Evolutionary conservation across 2,329 filamentous ascomycete species (phyloP).

Genomic region (Ophiostoma tasmaniense): DNA sequence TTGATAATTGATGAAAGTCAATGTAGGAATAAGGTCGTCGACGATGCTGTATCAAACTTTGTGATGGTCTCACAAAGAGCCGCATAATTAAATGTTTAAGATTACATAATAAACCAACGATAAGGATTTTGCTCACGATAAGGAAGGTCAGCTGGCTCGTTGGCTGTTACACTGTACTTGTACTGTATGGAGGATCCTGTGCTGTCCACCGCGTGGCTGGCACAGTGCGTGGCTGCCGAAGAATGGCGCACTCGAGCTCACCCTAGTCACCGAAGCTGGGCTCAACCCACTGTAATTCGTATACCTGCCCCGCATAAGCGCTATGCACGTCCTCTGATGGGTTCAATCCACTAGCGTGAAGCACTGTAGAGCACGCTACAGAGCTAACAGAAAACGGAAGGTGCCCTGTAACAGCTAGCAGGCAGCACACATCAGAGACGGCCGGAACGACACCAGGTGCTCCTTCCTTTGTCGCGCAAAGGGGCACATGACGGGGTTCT

Average conservation of each 20-base stretch:
- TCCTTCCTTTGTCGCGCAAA: neutral
- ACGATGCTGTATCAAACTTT: neutral
- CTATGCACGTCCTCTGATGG: slow-evolving; percentile 1
- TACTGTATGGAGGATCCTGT: neutral
- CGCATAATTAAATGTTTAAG: neutral
- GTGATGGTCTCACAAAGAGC: neutral
- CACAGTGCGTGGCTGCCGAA: neutral
- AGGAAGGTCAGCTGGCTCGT: neutral
- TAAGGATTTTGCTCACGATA: neutral
- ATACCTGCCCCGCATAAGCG: slow-evolving; percentile 9
- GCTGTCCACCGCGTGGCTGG: neutral
- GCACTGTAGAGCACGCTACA: neutral
- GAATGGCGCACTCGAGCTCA: neutral
- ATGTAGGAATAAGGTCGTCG: neutral
- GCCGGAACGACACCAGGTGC: neutral
- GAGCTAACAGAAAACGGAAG: neutral
- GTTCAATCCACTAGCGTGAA: neutral
- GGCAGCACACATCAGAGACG: neutral
- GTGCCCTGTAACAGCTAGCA: neutral
- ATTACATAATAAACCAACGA: neutral
- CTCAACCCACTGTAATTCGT: slow-evolving; percentile 4
- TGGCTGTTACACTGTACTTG: neutral
- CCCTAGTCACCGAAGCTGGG: neutral
- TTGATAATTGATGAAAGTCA: neutral
- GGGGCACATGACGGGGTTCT: slow-evolving; percentile 4